These are phyloP conservation scores for Monilinia fructicola DNA, from an alignment of 2,329 filamentous ascomycete genomes.

Conservation along the genomic window DNA sequence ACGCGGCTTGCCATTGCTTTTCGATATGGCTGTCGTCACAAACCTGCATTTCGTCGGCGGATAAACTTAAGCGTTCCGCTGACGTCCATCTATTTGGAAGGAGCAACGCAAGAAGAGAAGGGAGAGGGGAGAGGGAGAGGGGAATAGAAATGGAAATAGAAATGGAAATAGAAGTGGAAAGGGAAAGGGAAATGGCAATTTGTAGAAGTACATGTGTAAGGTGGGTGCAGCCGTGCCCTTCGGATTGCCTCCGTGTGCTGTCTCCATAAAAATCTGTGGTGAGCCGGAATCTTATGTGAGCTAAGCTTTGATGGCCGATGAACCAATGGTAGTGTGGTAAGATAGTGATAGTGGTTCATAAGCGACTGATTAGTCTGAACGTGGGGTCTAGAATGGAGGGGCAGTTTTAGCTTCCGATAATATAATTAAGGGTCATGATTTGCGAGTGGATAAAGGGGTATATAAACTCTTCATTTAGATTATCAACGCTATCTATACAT, in stretches of 20 bases:
- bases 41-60: slow-evolving; percentile 10
- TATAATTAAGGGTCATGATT: not conserved
- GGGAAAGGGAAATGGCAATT: not conserved
- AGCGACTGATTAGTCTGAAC: not conserved
- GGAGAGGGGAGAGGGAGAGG: too few species aligned
- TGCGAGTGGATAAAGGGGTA: slow-evolving; percentile 6
- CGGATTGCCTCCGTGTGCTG: not conserved
- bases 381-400: slow-evolving; percentile 21
- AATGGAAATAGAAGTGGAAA: too few species aligned
- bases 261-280: not conserved
- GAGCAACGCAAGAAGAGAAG: slow-evolving; percentile 6
- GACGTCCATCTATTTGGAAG: not conserved
- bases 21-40: slow-evolving; percentile 12
- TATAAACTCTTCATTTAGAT: slow-evolving; percentile 8
- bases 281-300: not conserved
- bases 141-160: not conserved
- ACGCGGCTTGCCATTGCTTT: slow-evolving; percentile 17
- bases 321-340: not conserved
- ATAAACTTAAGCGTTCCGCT: not conserved
- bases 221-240: not conserved
- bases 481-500: slow-evolving; percentile 15
- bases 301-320: slow-evolving; percentile 10
- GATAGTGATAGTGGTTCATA: not conserved
- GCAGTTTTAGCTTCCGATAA: slow-evolving; percentile 12
- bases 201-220: slow-evolving; percentile 1